Conservation (phyloP, 805 yeast species). For the Metschnikowia similis region DNA sequence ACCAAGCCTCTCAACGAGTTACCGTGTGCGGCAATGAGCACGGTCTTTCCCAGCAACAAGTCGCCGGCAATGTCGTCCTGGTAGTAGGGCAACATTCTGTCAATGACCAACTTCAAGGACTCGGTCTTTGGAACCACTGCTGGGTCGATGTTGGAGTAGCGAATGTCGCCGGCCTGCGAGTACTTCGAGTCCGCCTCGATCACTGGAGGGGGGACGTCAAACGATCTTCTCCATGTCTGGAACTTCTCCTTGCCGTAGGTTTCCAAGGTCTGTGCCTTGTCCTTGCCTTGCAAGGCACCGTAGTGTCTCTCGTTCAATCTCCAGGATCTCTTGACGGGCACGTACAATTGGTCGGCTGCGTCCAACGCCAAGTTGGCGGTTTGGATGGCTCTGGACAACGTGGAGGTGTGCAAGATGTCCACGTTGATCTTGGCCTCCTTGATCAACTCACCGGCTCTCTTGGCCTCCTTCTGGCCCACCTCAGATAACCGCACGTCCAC, state of each 20-base stretch:
- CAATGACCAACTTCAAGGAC: slow-evolving; percentile 90
- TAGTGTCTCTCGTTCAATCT: slow-evolving; percentile 98
- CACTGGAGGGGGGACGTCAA: slow-evolving; percentile 92
- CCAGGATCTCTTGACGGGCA: slow-evolving; percentile 94
- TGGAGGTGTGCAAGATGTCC: slow-evolving; percentile 86
- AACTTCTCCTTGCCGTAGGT: slow-evolving; percentile 87
- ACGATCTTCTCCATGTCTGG: slow-evolving; percentile 97
- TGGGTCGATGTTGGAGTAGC: slow-evolving; percentile 83
- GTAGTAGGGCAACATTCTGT: slow-evolving; percentile 96
- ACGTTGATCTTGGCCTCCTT: slow-evolving; percentile 82
- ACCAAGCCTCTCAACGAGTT: slow-evolving; percentile 96
- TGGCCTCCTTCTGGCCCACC: slow-evolving; percentile 85
- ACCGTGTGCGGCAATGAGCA: slow-evolving; percentile 94
- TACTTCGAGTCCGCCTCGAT: slow-evolving; percentile 73
- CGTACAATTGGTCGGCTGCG: slow-evolving; percentile 81
- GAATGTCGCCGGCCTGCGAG: slow-evolving; percentile 81
- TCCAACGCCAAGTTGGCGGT: slow-evolving; percentile 94
- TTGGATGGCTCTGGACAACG: slow-evolving; percentile 90
- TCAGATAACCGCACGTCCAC: slow-evolving; percentile 87
- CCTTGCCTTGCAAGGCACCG: slow-evolving; percentile 98
- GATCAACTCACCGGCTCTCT: slow-evolving; percentile 87
- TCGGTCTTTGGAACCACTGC: slow-evolving; percentile 88
- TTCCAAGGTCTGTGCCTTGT: slow-evolving; percentile 89
- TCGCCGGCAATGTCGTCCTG: slow-evolving; percentile 86
- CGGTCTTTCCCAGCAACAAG: slow-evolving; percentile 83